Percentiles rank a stretch among this genome's conserved stretches.
Conservation (phyloP, 768 basidiomycete genomes). For the Lentinus brumalis region DNA sequence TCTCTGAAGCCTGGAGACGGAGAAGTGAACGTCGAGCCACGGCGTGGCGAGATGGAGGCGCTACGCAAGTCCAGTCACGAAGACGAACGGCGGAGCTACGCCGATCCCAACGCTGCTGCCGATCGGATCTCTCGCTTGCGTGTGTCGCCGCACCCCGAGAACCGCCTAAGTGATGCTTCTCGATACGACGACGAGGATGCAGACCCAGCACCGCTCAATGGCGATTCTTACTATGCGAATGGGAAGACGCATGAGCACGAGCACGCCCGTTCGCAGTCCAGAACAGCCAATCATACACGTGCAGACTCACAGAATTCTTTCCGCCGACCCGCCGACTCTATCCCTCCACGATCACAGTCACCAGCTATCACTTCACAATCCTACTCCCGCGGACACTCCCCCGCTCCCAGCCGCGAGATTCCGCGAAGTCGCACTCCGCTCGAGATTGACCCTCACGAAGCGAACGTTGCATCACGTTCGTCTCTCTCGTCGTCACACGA, state of each 20-base stretch:
- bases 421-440: conserved; percentile 25
- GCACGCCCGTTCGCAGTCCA: conserved; percentile 8
- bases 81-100: conserved; percentile 21
- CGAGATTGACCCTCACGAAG: conserved; percentile 27
- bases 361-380: conserved; percentile 22
- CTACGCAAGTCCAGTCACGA: conserved; percentile 34
- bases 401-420: conserved; percentile 10
- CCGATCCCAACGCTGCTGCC: conserved; percentile 40
- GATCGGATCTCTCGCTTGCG: conserved; percentile 51
- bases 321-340: conserved; percentile 12
- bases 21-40: conserved; percentile 64
- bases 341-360: conserved; percentile 12
- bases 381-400: conserved; percentile 25
- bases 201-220: neutral
- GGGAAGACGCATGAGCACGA: conserved; percentile 20
- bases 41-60: conserved; percentile 58
- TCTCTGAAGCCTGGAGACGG: conserved; percentile 85
- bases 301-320: conserved; percentile 20
- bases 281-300: conserved; percentile 18
- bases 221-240: conserved; percentile 14
- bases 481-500: conserved; percentile 29
- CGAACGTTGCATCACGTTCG: conserved; percentile 28
- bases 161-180: conserved; percentile 62
- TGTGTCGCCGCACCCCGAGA: conserved; percentile 45
- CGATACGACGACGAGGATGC: conserved; percentile 41